A percentile compares a stretch with the other conserved stretches of the same genome.
Conservation (phyloP, 768 basidiomycete species). For the Tubosaeta sp. region DNA sequence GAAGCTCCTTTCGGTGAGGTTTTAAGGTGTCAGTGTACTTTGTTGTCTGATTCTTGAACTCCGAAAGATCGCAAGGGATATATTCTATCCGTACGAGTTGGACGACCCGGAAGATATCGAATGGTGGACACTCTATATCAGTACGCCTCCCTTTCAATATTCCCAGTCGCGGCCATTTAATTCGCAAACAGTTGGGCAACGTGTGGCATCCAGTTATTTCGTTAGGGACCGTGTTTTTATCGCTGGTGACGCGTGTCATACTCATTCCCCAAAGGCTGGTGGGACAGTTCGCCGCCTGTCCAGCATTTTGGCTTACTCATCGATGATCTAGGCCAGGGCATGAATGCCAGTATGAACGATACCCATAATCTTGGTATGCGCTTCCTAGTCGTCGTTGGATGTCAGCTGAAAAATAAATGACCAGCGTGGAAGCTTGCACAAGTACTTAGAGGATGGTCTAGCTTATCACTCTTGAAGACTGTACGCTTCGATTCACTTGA, state of each 20-base stretch:
- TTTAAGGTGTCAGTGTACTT: background rate
- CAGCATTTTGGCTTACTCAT: background rate
- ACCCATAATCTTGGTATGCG: constrained; percentile 60
- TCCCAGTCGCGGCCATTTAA: background rate
- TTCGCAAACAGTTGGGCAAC: constrained; percentile 56
- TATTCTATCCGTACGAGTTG: constrained; percentile 54
- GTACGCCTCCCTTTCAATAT: constrained; percentile 33
- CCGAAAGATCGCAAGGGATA: constrained; percentile 49
- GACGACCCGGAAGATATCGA: constrained; percentile 46
- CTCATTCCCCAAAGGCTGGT: constrained; percentile 66
- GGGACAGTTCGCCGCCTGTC: background rate
- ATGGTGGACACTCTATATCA: constrained; percentile 74
- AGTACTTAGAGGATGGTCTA: constrained; percentile 41
- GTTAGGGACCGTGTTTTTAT: constrained; percentile 67
- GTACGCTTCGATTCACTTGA: constrained; percentile 22
- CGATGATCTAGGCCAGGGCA: constrained; percentile 54
- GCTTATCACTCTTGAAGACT: constrained; percentile 36
- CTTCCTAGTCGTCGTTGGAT: constrained; percentile 15
- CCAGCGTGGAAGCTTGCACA: constrained; percentile 46
- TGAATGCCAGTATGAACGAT: constrained; percentile 77
- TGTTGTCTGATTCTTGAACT: background rate
- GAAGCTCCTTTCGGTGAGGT: constrained; percentile 48
- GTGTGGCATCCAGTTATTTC: constrained; percentile 62
- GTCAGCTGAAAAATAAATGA: constrained; percentile 42
- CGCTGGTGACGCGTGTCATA: constrained; percentile 72